A percentile compares a stretch with the other conserved stretches of the same genome.
phyloP scores from a whole-genome alignment of 2,329 filamentous ascomycete genomes.

The Aureobasidium sp. region DNA sequence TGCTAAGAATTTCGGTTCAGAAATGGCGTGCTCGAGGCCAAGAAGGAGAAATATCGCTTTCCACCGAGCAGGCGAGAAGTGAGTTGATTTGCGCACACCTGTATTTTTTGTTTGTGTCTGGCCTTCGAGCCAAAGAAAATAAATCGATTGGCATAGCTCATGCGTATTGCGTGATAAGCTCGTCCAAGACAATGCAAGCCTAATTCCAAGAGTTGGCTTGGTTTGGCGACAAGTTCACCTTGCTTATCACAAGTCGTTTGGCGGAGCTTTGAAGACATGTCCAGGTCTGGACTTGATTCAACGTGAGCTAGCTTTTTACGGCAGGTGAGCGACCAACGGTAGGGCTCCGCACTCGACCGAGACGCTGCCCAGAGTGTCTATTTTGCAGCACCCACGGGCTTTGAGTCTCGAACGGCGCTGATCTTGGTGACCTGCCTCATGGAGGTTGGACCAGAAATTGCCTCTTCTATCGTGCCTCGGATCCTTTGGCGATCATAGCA shows the following conservation, averaged over 20 bases:
- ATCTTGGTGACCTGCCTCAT: conserved; percentile 10
- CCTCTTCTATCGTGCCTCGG: conserved; percentile 6
- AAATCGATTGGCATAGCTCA: neutral
- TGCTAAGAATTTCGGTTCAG: neutral
- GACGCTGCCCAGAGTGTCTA: neutral
- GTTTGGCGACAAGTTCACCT: neutral
- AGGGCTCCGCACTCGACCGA: neutral
- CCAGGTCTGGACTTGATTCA: conserved; percentile 3
- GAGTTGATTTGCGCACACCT: neutral
- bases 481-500: neutral
- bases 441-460: neutral
- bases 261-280: neutral
- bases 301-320: conserved; percentile 6
- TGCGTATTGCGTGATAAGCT: conserved; percentile 4
- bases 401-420: conserved; percentile 4
- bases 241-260: conserved; percentile 11
- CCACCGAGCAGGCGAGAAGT: neutral
- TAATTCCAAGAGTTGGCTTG: neutral
- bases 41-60: neutral
- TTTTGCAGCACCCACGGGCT: neutral
- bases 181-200: neutral
- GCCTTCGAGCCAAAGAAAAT: neutral
- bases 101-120: neutral
- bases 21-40: neutral
- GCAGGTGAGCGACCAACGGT: neutral